Evolutionary conservation across 2,329 filamentous ascomycete species (phyloP), one percentile per base, ranked within the genome.

Genomic region (Orbilia oligospora): DNA sequence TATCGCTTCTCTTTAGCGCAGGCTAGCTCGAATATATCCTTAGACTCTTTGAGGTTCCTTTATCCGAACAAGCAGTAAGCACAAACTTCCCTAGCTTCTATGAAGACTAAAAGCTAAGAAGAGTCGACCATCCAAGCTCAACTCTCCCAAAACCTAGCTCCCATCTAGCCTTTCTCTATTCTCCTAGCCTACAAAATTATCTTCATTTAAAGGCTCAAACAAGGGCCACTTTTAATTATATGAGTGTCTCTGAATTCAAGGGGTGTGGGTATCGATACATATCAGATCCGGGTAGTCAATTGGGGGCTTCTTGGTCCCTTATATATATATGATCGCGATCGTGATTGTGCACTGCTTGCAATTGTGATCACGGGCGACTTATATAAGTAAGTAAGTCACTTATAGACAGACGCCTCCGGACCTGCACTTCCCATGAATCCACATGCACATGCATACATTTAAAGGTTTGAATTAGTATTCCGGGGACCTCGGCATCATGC

Each of bases 1-100:
- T 44, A 44, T 44, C 56, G 20, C 56, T 61, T 55, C 41, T 56
- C 16, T 65, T 71, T 66, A 48, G 48, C 49, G 55, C n/a, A 53
- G 55, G 44, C 44, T 58, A 71, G 44, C 24, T 24, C 67, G 20
- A 63, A 56, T 58, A 61, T 65, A 49, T 65, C 24, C 22, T 49
- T 58, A 56, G 65, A 68, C 46, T 53, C 16, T 69, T 53, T 53
- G 27, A 44, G 36, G 10, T 24, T 27, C n/a, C 16, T 27, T 44
- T 61, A 3, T 44, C 56, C 36, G 36, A 41, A 44, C 56, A 61
- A 44, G 56, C 56, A 61, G 56, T 61, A 61, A 61, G 56, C 56
- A 61, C 20, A 44, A 9, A 61, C 56, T 61, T 61, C 56, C 56
- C 56, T 8, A 18, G 36, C 14, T 61, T 27, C 18, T 14, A 41